Evolutionary conservation across 2,329 filamentous ascomycete genomes (phyloP), one percentile per base, ranked within the genome.

Genomic region (Fusarium sterilihyphosum): DNA sequence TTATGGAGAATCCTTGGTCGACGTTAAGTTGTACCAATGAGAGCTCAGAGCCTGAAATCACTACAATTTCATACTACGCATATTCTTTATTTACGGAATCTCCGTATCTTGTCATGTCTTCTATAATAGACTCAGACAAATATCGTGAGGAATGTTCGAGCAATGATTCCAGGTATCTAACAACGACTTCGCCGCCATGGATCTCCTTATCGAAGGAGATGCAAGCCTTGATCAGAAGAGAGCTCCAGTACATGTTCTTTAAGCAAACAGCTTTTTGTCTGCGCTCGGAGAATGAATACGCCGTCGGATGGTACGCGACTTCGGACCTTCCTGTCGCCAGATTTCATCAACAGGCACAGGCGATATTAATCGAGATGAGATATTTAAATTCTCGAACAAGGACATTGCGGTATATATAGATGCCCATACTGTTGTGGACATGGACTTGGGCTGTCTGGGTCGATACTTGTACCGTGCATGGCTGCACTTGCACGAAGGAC

Each of bases 401-500:
- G 38, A 65, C 12, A 40, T 56, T 20, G 22, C 54, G 22, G 18
- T 65, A 2, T 60, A 61, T 16, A 44, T 61, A 7, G 44, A 50
- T 16, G 3, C 12, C 1, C 1, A 6, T 5, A 16, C 38, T 14
- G 11, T 41, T 2, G 17, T 1, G 10, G 10, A 43, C 1, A 22
- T n/a, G 8, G n/a, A 46, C 4, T 22, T 24, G 13, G 54, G 50
- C 3, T 50, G 16, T 33, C 3, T 69, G 2, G 61, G 61, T 26
- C 54, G 54, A 5, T 65, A 61, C 13, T 24, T 69, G 11, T 61
- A 43, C 24, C 50, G 43, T 4, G 37, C 49, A 37, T 61, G 66
- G 61, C 54, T 69, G 17, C 61, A 35, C 2, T 17, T 61, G n/a
- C 18, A 69, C 22, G 10, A 61, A 2, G 66, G 66, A n/a, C 61